These are phyloP conservation scores for Fusarium pseudograminearum DNA, from an alignment of 2,329 filamentous ascomycete species.

Conservation along the genomic window DNA sequence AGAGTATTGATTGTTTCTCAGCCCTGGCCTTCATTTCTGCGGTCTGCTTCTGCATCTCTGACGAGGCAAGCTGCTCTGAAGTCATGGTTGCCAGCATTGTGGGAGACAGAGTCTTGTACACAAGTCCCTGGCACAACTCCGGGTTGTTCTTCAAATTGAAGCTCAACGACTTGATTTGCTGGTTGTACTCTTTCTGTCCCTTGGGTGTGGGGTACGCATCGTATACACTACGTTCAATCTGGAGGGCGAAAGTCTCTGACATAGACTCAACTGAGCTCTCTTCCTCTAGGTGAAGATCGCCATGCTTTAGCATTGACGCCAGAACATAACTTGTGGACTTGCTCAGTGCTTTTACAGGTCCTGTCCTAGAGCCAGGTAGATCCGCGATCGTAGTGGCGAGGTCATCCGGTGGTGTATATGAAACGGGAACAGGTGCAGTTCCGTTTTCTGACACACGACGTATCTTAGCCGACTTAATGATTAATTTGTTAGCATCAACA, in stretches of 20 bases:
- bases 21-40: constrained; percentile 81
- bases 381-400: constrained; percentile 64
- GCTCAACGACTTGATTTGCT: constrained; percentile 79
- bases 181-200: constrained; percentile 63
- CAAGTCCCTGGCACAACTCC: constrained; percentile 78
- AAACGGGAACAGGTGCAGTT: constrained; percentile 42
- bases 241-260: constrained; percentile 77
- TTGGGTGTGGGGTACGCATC: constrained; percentile 64
- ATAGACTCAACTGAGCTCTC: constrained; percentile 73
- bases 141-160: constrained; percentile 92
- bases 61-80: constrained; percentile 89
- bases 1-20: constrained; percentile 86
- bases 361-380: constrained; percentile 73
- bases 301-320: constrained; percentile 73
- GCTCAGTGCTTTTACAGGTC: constrained; percentile 75
- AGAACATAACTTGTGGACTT: constrained; percentile 77
- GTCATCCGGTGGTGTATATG: constrained; percentile 65
- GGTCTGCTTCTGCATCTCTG: constrained; percentile 84
- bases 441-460: constrained; percentile 68
- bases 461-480: constrained; percentile 56
- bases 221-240: constrained; percentile 80
- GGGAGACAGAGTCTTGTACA: constrained; percentile 78
- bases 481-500: constrained; percentile 10
- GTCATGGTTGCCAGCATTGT: constrained; percentile 88
- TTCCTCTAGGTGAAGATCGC: constrained; percentile 71